Base-by-base conservation (phyloP, 148 eudicot genomes). In the Polygonum aviculare region DNA sequence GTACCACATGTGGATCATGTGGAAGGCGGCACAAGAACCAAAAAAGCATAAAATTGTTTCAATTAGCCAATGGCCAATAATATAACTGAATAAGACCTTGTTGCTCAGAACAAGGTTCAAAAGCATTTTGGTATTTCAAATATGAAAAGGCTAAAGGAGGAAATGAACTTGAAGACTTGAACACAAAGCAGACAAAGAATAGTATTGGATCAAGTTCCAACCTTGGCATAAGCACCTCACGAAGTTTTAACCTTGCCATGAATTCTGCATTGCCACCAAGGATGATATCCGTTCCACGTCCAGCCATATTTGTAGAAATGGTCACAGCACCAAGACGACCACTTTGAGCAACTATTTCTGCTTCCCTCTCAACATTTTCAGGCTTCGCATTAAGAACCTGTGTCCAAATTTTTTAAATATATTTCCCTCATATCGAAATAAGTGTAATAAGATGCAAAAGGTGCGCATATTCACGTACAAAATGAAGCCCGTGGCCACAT, bases 251-350 rank as follows among this genome's bases (percentile, higher is more conserved):
- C 81, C 97, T 89, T 69, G 98, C 99, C 98, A 96, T 96, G 73
- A 93, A 96, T 86, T 96, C 99, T 81, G 98, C 93, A 88, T 96
- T 96, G 12, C 99, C 99, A 76, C 99, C 99, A 79, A 96, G 99
- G 73, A 96, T 96, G 65, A 96, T 96, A 87, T 96, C 99, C 40
- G 99, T 96, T 69, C 99, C 99, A 81, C 99, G 99, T 67, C 99
- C 99, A 79, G 99, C 99, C 99, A 96, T 96, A 82, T 96, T 96
- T 75, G 99, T 96, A 74, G 99, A 97, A 81, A 96, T 93, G 70
- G 99, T 96, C 79, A 96, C 98, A n/a, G 97, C 97, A 52, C 98
- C 99, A 72, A 91, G 88, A 72, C 98, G 99, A 77, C 99, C 99
- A 82, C 99, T 96, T 81, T 96, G 99, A 69, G 97, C 98, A 75